Evolutionary conservation across 208 protist species (phyloP), one percentile per base, ranked within the genome.

Genomic region (Crithidia bombi): DNA sequence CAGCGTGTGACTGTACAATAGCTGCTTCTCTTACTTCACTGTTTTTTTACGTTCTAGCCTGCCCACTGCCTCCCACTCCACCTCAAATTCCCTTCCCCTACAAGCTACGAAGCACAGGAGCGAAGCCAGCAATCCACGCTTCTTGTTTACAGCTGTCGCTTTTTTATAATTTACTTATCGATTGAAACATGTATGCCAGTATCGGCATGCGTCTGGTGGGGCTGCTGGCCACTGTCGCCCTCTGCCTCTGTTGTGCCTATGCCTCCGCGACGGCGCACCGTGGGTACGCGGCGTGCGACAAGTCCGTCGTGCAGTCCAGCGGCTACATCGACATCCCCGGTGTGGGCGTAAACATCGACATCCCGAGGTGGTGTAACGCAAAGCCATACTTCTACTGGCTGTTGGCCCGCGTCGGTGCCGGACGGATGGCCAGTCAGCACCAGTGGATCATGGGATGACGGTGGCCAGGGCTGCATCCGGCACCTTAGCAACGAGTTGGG

Each of bases 351-450:
- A 58, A n/a, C n/a, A n/a, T n/a, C n/a, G n/a, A n/a, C n/a, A n/a
- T n/a, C n/a, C n/a, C n/a, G n/a, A n/a, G n/a, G n/a, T n/a, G n/a
- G n/a, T n/a, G 56, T 71, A 38, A 70, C 66, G 19, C 55, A 69
- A 86, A 91, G 68, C 78, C 91, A 58, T 83, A 83, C 74, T 98
- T 98, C 73, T 98, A 94, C 83, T 98, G 95, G 94, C 69, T 87
- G 52, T 96, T 61, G 79, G 80, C 19, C 79, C 84, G 11, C 81
- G 89, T 25, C 33, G 75, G 56, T 61, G 52, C 36, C 81, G 87
- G 5, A 63, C 66, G 14, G 78, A 69, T 47, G 90, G 74, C 55
- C 58, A 25, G 21, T n/a, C 25, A 38, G 55, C 77, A 23, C 93
- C 93, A 7, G 73, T 97, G 56, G 73, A 98, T 14, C 32, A 97